A percentile compares a stretch with the other conserved stretches of the same genome.
Evolutionary conservation across 2,329 filamentous ascomycete species (phyloP).

Genomic region (Thelonectria olida): DNA sequence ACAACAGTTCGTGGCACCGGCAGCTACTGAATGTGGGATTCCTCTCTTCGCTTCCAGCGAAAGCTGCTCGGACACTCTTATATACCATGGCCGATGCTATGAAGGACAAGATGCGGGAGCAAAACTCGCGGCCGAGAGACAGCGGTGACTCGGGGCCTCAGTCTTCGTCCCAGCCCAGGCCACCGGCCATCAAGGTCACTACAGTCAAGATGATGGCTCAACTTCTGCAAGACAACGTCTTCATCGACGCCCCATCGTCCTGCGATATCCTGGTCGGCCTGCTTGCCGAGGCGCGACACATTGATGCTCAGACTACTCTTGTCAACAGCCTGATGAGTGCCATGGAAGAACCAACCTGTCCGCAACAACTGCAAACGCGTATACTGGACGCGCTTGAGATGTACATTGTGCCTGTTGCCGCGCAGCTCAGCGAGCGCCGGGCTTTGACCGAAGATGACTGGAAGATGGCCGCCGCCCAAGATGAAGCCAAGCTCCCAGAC

Average conservation of each 20-base stretch:
- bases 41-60: slow-evolving; percentile 39
- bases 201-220: slow-evolving; percentile 51
- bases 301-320: slow-evolving; percentile 44
- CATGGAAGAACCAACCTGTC: slow-evolving; percentile 24
- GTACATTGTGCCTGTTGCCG: slow-evolving; percentile 40
- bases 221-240: slow-evolving; percentile 41
- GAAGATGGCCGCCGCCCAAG: slow-evolving; percentile 12
- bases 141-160: not conserved
- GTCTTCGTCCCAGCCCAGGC: too few species aligned
- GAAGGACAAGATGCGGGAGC: slow-evolving; percentile 39
- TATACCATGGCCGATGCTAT: slow-evolving; percentile 40
- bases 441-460: slow-evolving; percentile 42
- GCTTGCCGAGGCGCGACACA: slow-evolving; percentile 42
- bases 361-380: slow-evolving; percentile 15
- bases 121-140: slow-evolving; percentile 26
- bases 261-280: slow-evolving; percentile 42
- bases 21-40: slow-evolving; percentile 40
- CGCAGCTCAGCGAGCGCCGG: slow-evolving; percentile 43
- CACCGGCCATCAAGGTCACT: slow-evolving; percentile 45
- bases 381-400: slow-evolving; percentile 41
- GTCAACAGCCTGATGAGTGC: slow-evolving; percentile 41
- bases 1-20: slow-evolving; percentile 46
- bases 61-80: slow-evolving; percentile 39
- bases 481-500: slow-evolving; percentile 9
- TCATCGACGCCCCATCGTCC: slow-evolving; percentile 36